These are phyloP conservation scores for Arthrobotrys sphaeroides DNA, from an alignment of 2,329 filamentous ascomycete species.

Conservation along the genomic window DNA sequence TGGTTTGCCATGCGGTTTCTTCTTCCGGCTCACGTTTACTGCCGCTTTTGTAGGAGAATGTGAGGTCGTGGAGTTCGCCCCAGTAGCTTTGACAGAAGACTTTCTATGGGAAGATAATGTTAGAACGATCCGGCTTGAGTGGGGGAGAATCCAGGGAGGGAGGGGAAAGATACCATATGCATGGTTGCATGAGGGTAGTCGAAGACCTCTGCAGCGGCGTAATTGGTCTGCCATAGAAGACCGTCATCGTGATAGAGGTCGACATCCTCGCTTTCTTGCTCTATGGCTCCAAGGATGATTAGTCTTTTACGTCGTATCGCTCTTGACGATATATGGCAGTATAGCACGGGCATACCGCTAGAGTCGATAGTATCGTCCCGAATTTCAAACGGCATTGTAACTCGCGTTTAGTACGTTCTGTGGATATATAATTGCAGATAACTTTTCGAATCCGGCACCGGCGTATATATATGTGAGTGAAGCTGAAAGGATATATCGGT, in stretches of 20 bases:
- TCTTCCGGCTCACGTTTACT: background rate
- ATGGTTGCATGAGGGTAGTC: constrained; percentile 10
- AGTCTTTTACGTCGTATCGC: no score
- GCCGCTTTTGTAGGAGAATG: constrained; percentile 1
- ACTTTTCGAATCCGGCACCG: no score
- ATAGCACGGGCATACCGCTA: background rate
- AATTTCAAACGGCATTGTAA: constrained; percentile 15
- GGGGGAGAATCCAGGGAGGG: no score
- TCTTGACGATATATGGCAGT: background rate
- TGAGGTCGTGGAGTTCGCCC: constrained; percentile 17
- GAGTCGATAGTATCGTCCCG: background rate
- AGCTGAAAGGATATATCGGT: background rate
- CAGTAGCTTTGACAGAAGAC: constrained; percentile 17
- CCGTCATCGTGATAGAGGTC: constrained; percentile 8
- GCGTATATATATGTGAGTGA: no score
- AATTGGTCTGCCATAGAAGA: constrained; percentile 13
- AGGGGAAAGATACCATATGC: constrained; percentile 21
- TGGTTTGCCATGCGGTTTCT: constrained; percentile 1
- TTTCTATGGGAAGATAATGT: background rate
- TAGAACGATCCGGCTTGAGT: background rate
- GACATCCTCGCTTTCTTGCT: background rate
- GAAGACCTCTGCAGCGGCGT: background rate
- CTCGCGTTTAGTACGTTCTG: background rate
- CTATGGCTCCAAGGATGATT: background rate
- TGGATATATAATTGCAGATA: background rate